Percentiles rank a stretch among this genome's conserved stretches.
Evolutionary conservation across 2,329 filamentous ascomycete genomes (phyloP).

Genomic region (Fusarium pseudograminearum): DNA sequence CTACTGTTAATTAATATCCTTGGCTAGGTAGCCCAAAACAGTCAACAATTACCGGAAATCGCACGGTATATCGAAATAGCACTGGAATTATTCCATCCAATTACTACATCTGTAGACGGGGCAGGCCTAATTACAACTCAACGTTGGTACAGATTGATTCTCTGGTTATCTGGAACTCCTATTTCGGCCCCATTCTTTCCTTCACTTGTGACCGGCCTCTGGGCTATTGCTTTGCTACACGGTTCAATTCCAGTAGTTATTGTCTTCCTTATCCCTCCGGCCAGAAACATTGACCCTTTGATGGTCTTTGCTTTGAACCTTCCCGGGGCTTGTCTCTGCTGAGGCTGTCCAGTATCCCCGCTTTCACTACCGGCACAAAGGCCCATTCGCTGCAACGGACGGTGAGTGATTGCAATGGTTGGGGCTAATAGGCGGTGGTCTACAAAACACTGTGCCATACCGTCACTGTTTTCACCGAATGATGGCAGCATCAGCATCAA

Average conservation of each 20-base stretch:
- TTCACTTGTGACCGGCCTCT: slow-evolving; percentile 2
- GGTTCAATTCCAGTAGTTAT: slow-evolving; percentile 7
- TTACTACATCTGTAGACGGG: background rate
- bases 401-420: slow-evolving; percentile 7
- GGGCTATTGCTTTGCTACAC: slow-evolving; percentile 9
- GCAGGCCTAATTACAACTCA: slow-evolving; percentile 2
- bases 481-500: slow-evolving; percentile 3
- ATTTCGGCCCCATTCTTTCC: slow-evolving; percentile 20
- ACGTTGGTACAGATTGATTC: slow-evolving; percentile 9
- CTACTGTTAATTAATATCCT: slow-evolving; percentile 10
- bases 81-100: slow-evolving; percentile 29
- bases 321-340: slow-evolving; percentile 17
- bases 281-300: slow-evolving; percentile 25
- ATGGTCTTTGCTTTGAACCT: slow-evolving; percentile 17
- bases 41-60: slow-evolving; percentile 25
- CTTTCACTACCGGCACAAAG: slow-evolving; percentile 32
- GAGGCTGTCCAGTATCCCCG: slow-evolving; percentile 17
- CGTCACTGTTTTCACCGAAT: slow-evolving; percentile 12
- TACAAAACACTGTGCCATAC: slow-evolving; percentile 29
- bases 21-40: slow-evolving; percentile 6
- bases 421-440: slow-evolving; percentile 13
- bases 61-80: slow-evolving; percentile 32
- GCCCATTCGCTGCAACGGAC: slow-evolving; percentile 22
- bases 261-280: slow-evolving; percentile 24
- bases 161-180: background rate